A percentile compares a stretch with the other conserved stretches of the same genome.
phyloP scores from a whole-genome alignment of 176 grass and related monocot species.

The Aechmea fasciata region DNA sequence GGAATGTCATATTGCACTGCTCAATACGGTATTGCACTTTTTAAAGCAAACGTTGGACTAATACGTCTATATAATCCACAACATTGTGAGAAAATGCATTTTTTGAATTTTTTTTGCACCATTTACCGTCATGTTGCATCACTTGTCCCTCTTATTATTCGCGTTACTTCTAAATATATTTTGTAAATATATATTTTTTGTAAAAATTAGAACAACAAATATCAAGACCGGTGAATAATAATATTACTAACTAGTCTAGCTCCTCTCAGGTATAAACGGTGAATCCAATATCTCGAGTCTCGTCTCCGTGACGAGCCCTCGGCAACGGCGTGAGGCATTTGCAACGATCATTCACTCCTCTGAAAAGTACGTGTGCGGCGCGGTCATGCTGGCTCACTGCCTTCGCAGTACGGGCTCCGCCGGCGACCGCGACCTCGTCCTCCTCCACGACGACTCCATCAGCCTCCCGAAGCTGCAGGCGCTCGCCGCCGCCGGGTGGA shows the following conservation, averaged over 20 bases:
- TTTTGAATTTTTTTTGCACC: too few relatives aligned
- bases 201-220: too few relatives aligned
- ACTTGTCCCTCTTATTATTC: too few relatives aligned
- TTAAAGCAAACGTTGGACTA: too few relatives aligned
- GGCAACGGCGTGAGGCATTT: conserved; percentile 19
- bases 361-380: conserved; percentile 31
- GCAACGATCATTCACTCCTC: conserved; percentile 40
- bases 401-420: conserved; percentile 12
- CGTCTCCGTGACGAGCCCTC: neutral
- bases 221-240: neutral
- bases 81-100: too few relatives aligned
- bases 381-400: conserved; percentile 27
- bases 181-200: too few relatives aligned
- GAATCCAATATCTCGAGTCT: conserved; percentile 24
- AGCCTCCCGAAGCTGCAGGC: conserved; percentile 34
- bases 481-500: conserved; percentile 60
- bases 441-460: conserved; percentile 38
- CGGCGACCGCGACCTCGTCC: conserved; percentile 15
- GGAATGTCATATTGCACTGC: too few relatives aligned
- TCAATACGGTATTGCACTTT: too few relatives aligned
- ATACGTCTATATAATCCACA: too few relatives aligned
- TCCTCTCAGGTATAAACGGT: conserved; percentile 32
- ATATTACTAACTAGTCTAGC: neutral
- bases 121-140: too few relatives aligned
- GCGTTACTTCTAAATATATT: too few relatives aligned